Evolutionary conservation across 495 filamentous ascomycete species (phyloP).

Genomic region (Tuber aestivum): DNA sequence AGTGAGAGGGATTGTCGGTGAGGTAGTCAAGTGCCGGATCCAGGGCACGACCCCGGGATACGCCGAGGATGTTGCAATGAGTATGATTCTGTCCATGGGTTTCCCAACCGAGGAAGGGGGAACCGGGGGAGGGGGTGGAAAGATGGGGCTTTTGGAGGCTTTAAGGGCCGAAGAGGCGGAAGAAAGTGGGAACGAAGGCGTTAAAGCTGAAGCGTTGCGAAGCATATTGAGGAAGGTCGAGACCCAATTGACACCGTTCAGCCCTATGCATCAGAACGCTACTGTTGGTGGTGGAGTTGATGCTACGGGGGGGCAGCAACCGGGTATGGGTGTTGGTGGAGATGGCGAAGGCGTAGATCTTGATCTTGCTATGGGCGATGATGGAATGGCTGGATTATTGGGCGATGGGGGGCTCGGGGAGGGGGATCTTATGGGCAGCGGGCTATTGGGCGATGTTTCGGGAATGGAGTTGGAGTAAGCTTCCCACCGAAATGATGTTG

Average conservation of each 20-base stretch:
- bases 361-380: constrained; percentile 36
- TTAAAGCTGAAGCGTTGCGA: constrained; percentile 22
- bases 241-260: constrained; percentile 31
- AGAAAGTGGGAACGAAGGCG: constrained; percentile 19
- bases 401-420: constrained; percentile 34
- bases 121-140: constrained; percentile 17
- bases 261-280: constrained; percentile 25
- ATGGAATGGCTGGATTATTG: constrained; percentile 28
- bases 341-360: constrained; percentile 27
- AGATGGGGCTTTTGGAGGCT: constrained; percentile 31
- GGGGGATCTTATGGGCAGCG: constrained; percentile 32
- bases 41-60: constrained; percentile 36
- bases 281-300: constrained; percentile 19
- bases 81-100: constrained; percentile 26
- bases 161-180: constrained; percentile 25
- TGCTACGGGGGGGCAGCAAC: constrained; percentile 8
- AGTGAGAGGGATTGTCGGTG: constrained; percentile 60
- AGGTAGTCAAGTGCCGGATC: constrained; percentile 55
- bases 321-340: constrained; percentile 22
- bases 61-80: constrained; percentile 32
- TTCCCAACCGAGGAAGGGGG: constrained; percentile 14
- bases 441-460: constrained; percentile 30
- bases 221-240: constrained; percentile 22
- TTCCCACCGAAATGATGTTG: background rate
- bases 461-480: constrained; percentile 37